These are phyloP conservation scores for Leucocoprinus sp. DNA, from an alignment of 768 basidiomycete genomes.

Conservation along the genomic window DNA sequence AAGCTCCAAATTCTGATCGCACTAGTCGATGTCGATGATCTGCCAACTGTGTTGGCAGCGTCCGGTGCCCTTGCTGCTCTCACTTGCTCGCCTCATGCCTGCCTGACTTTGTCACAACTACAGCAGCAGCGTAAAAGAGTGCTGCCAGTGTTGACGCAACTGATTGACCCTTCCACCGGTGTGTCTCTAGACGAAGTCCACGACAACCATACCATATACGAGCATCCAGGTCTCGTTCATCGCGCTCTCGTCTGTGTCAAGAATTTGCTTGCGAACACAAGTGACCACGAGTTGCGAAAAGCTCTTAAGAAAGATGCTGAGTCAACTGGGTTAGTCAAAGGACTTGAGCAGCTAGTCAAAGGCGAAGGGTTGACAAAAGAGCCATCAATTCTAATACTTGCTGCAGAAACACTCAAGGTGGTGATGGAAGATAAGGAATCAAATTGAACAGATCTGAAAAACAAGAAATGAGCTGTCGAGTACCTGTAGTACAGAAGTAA, in stretches of 20 bases:
- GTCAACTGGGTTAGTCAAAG: conserved; percentile 42
- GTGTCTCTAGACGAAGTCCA: conserved; percentile 19
- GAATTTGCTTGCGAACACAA: conserved; percentile 48
- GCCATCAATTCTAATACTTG: conserved; percentile 36
- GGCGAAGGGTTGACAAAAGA: conserved; percentile 23
- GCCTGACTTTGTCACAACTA: conserved; percentile 51
- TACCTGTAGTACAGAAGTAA: neutral
- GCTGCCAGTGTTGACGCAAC: conserved; percentile 55
- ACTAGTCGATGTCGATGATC: conserved; percentile 79
- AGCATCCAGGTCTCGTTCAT: conserved; percentile 61
- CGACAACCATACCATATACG: conserved; percentile 28
- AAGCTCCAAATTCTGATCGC: conserved; percentile 80
- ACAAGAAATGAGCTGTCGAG: neutral
- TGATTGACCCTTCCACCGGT: conserved; percentile 51
- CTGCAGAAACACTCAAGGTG: conserved; percentile 42
- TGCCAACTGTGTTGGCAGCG: conserved; percentile 81
- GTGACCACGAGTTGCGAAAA: conserved; percentile 29
- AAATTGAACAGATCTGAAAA: neutral
- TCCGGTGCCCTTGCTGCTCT: conserved; percentile 84
- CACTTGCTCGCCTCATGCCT: conserved; percentile 52
- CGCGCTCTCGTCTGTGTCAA: conserved; percentile 70
- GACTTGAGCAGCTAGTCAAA: conserved; percentile 44
- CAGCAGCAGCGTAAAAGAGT: conserved; percentile 58
- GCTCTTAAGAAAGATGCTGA: conserved; percentile 44
- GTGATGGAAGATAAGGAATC: conserved; percentile 14